Percentiles rank a stretch among this genome's conserved stretches.
These are phyloP conservation scores for Exsudoporus floridanus DNA, from an alignment of 1,284 basidiomycete genomes.

Conservation along the genomic window DNA sequence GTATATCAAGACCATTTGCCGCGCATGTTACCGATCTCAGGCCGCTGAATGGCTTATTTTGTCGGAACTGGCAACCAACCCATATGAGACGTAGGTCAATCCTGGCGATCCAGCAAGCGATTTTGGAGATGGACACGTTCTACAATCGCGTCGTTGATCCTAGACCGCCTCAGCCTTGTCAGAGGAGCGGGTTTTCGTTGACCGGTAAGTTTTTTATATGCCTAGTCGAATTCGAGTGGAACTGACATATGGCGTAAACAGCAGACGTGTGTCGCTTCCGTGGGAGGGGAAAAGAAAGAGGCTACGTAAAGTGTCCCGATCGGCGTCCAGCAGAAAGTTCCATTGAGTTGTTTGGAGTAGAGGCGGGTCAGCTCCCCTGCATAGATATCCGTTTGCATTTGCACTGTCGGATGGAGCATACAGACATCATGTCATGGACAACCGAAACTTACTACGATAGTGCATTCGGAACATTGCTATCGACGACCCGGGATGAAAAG, in stretches of 20 bases:
- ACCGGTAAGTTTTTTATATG: constrained; percentile 13
- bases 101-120: constrained; percentile 55
- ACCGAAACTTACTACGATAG: no score
- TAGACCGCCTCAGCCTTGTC: constrained; percentile 14
- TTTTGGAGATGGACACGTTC: constrained; percentile 63
- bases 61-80: constrained; percentile 55
- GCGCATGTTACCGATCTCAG: constrained; percentile 68
- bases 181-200: constrained; percentile 6
- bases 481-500: no score
- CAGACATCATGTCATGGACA: neutral
- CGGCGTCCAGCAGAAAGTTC: neutral
- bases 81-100: constrained; percentile 56
- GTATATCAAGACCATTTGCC: constrained; percentile 72
- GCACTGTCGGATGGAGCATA: neutral
- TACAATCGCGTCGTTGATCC: constrained; percentile 45
- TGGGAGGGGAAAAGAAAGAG: neutral
- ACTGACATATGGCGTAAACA: constrained; percentile 12
- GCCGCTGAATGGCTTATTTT: constrained; percentile 53
- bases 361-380: no score
- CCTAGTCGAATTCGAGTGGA: neutral
- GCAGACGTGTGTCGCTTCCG: constrained; percentile 11
- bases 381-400: neutral
- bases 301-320: neutral
- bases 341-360: neutral
- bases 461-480: no score